Base-by-base conservation (phyloP, 176 grass and related monocot genomes). In the Oropetium thomaeum region DNA sequence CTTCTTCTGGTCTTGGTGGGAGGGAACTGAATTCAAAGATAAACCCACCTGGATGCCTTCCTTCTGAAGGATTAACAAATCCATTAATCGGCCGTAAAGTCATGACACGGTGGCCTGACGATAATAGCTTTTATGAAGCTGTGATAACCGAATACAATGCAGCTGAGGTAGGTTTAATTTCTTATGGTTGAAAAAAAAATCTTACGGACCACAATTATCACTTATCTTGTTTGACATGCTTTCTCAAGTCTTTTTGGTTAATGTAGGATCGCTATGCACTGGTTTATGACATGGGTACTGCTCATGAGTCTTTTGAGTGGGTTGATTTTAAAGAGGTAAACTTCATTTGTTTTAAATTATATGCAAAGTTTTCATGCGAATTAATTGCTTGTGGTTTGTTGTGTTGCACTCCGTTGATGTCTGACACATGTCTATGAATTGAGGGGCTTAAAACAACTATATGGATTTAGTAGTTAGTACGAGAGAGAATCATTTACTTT, bases 51-150 rank as follows among this genome's bases (percentile, higher is more conserved):
- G 87, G 61, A 62, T 62, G 45, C 39, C 77, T 61, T 81, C 76
- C 51, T 69, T 42, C 65, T 66, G 84, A 87, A 71, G 78, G 37
- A 33, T 8, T 42, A 29, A 30, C 40, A 43, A 79, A 87, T 79
- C 76, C 71, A 10, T 68, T 91, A 51, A 78, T 91, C 2, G 84
- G 84, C 5, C 81, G 66, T 29, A 91, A 84, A 71, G 80, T 91
- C 34, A 63, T 75, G 80, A 91, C 76, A 33, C 82, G 89, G 60
- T 91, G 84, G 89, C 89, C 84, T 59, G 80, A 91, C 27, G 89
- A 91, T 59, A 87, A 91, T 81, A 87, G 79, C 51, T 91, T 91
- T 66, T 91, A 91, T 62, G 84, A 87, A 45, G 89, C 89, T 30
- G 70, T 77, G 7, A 87, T 91, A 73, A 87, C 84, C 43, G 65